Conservation (phyloP, 2,329 filamentous ascomycete genomes). For the Fusarium chaquense region DNA sequence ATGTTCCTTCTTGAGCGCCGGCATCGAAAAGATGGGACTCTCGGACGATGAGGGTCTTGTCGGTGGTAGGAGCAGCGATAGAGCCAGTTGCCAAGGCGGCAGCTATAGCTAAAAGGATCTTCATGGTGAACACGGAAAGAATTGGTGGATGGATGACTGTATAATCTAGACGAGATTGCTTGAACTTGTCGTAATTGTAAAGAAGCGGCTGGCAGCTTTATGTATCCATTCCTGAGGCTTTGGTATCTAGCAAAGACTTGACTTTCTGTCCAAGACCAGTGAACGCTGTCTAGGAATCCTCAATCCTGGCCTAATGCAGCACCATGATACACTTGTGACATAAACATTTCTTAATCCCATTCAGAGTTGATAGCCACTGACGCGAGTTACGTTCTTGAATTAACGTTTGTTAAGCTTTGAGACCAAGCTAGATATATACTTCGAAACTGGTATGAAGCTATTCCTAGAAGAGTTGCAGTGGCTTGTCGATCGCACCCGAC, state of each 20-base stretch:
- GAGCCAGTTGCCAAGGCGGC: background rate
- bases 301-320: background rate
- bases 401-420: background rate
- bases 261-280: background rate
- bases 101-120: background rate
- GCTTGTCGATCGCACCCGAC: constrained; percentile 8
- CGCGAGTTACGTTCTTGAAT: background rate
- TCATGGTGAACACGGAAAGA: background rate
- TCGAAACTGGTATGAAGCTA: constrained; percentile 17
- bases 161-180: background rate
- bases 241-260: background rate
- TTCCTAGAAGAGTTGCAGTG: background rate
- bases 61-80: constrained; percentile 2
- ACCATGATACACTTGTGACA: background rate
- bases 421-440: background rate
- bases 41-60: background rate
- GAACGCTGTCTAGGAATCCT: background rate
- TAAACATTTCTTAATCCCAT: background rate
- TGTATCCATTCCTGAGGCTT: background rate
- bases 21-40: background rate
- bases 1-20: background rate
- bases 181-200: no score
- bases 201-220: background rate
- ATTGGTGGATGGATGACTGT: background rate
- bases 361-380: background rate